phyloP scores from a whole-genome alignment of 2,329 filamentous ascomycete species.

The Purpureocillium takamizusanense region DNA sequence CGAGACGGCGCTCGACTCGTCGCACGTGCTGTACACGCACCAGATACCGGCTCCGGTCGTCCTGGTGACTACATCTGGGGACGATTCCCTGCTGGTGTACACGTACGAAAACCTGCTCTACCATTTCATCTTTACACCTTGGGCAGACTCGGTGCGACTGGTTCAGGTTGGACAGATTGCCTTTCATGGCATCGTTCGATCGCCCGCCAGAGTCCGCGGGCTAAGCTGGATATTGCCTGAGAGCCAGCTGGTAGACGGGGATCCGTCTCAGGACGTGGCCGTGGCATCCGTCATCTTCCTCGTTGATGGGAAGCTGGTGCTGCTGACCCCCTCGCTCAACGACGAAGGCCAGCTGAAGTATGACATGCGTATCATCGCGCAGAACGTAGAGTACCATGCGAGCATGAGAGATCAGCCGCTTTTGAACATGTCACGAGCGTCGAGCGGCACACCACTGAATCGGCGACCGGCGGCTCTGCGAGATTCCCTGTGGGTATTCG shows the following conservation, averaged over 20 bases:
- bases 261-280: constrained; percentile 90
- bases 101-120: constrained; percentile 95
- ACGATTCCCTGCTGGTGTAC: constrained; percentile 92
- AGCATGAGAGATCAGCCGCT: constrained; percentile 77
- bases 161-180: constrained; percentile 97
- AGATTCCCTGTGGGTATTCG: constrained; percentile 92
- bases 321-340: constrained; percentile 79
- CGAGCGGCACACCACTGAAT: constrained; percentile 13
- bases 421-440: constrained; percentile 20
- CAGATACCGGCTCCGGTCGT: constrained; percentile 79
- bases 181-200: constrained; percentile 91
- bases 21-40: constrained; percentile 67
- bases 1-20: constrained; percentile 67
- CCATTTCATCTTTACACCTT: constrained; percentile 79
- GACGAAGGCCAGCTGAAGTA: constrained; percentile 85
- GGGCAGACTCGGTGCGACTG: constrained; percentile 61
- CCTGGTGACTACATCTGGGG: constrained; percentile 77
- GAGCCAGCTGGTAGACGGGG: constrained; percentile 77
- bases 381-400: constrained; percentile 92
- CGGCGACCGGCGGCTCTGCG: constrained; percentile 45
- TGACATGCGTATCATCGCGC: constrained; percentile 93
- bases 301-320: constrained; percentile 93
- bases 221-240: constrained; percentile 96
- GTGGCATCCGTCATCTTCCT: constrained; percentile 90
- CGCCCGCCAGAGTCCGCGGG: constrained; percentile 82